Evolutionary conservation across 495 filamentous ascomycete genomes (phyloP).

Genomic region (Aspergillus biplanus): DNA sequence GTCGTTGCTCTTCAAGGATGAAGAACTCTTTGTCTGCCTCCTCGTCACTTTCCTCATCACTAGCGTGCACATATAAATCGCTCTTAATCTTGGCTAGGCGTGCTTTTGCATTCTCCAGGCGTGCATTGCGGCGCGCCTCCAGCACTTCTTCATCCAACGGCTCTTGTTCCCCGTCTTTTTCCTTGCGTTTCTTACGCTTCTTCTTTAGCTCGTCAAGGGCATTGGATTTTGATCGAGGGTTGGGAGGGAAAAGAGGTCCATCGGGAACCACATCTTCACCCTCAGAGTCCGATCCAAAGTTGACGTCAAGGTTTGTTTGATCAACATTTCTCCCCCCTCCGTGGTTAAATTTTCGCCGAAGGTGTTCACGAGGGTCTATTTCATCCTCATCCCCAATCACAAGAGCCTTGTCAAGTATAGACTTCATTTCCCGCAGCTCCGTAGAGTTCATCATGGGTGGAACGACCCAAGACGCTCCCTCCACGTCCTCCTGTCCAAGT

Average conservation of each 20-base stretch:
- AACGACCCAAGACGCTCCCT: constrained; percentile 78
- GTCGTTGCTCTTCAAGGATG: constrained; percentile 61
- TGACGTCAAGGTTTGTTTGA: constrained; percentile 39
- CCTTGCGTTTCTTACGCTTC: constrained; percentile 52
- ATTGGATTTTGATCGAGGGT: constrained; percentile 47
- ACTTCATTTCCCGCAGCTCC: constrained; percentile 62
- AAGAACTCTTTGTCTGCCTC: constrained; percentile 73
- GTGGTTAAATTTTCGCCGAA: constrained; percentile 67
- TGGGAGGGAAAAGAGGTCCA: constrained; percentile 72
- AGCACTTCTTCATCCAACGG: constrained; percentile 53
- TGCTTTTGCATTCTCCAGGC: constrained; percentile 60
- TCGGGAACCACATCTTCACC: constrained; percentile 59
- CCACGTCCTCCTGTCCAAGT: constrained; percentile 68
- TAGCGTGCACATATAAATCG: constrained; percentile 74
- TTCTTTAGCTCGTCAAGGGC: constrained; percentile 55
- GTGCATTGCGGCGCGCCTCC: constrained; percentile 57
- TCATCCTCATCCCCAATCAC: constrained; percentile 66
- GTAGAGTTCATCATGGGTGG: constrained; percentile 66
- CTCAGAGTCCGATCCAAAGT: constrained; percentile 67
- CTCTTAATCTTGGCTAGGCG: constrained; percentile 81
- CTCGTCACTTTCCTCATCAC: constrained; percentile 78
- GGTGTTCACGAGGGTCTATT: constrained; percentile 70
- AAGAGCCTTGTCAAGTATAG: constrained; percentile 70
- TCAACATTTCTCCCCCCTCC: constrained; percentile 44
- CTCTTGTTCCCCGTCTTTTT: constrained; percentile 36